Conservation (phyloP, 441 rosid species). For the Geranium incanum region DNA sequence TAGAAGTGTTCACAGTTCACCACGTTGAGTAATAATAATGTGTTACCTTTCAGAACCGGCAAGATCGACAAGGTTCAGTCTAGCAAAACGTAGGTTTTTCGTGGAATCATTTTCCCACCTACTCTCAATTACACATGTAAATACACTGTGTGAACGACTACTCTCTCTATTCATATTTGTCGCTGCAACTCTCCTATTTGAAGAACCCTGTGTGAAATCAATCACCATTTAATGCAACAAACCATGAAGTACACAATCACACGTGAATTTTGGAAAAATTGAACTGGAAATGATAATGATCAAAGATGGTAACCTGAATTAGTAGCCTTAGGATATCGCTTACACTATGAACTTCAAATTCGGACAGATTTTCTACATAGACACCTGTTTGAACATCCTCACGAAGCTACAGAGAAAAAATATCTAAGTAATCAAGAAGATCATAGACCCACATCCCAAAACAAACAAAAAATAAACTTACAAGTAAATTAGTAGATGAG, state of each 20-base stretch:
- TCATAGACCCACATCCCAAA: not conserved
- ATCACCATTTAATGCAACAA: slow-evolving; percentile 13
- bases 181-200: slow-evolving; percentile 90
- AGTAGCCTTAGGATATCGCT: slow-evolving; percentile 75
- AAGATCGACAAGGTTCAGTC: slow-evolving; percentile 91
- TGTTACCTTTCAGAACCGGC: slow-evolving; percentile 94
- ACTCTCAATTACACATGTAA: slow-evolving; percentile 94
- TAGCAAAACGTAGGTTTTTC: slow-evolving; percentile 84
- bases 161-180: slow-evolving; percentile 98
- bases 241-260: not conserved
- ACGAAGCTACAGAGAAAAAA: slow-evolving; percentile 48
- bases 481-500: slow-evolving; percentile 72
- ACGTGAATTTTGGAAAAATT: not conserved
- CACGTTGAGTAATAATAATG: slow-evolving; percentile 14
- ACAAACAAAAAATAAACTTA: slow-evolving; percentile 28
- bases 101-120: slow-evolving; percentile 93
- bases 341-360: slow-evolving; percentile 78
- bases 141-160: slow-evolving; percentile 95
- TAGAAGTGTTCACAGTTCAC: slow-evolving; percentile 6
- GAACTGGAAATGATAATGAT: slow-evolving; percentile 2
- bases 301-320: slow-evolving; percentile 50
- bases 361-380: slow-evolving; percentile 93
- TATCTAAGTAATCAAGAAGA: not conserved
- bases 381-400: slow-evolving; percentile 86
- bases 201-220: slow-evolving; percentile 57